These are phyloP conservation scores for Boletus huronensis DNA, from an alignment of 768 basidiomycete genomes.

Conservation along the genomic window DNA sequence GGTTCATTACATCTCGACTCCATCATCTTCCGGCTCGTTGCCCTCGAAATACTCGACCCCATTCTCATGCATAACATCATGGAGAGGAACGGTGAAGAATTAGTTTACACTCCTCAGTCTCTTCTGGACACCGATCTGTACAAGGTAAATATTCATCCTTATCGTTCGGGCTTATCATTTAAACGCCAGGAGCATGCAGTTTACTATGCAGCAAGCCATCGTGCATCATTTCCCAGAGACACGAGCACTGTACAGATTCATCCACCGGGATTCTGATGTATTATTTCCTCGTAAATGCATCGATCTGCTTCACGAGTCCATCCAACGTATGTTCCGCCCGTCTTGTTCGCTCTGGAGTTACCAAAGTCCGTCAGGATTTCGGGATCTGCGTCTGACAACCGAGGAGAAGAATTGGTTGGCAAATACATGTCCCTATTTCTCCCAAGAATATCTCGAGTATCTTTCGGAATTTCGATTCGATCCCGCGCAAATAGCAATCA, in stretches of 20 bases:
- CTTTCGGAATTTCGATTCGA: constrained; percentile 67
- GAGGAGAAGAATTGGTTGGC: constrained; percentile 68
- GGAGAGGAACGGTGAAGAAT: constrained; percentile 7
- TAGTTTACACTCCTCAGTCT: constrained; percentile 37
- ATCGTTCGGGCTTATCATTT: neutral
- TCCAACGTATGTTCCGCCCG: constrained; percentile 49
- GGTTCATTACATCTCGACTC: neutral
- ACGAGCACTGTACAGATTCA: constrained; percentile 73
- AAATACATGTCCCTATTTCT: constrained; percentile 70
- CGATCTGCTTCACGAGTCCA: constrained; percentile 43
- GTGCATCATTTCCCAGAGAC: constrained; percentile 70
- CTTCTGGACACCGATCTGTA: constrained; percentile 93
- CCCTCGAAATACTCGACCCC: neutral
- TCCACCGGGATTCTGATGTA: constrained; percentile 64
- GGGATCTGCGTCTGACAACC: constrained; percentile 52
- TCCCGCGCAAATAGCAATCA: constrained; percentile 57
- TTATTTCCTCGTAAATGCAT: constrained; percentile 50
- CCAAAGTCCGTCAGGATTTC: constrained; percentile 53
- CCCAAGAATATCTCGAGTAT: constrained; percentile 68
- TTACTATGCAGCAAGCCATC: constrained; percentile 96
- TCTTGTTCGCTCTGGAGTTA: constrained; percentile 12
- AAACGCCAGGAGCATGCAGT: constrained; percentile 37
- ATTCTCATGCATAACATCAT: constrained; percentile 2
- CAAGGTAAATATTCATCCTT: constrained; percentile 54
- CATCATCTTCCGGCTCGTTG: too few relatives aligned